phyloP scores from a whole-genome alignment of 139 green algal species.

The Volvox reticuliferus region DNA sequence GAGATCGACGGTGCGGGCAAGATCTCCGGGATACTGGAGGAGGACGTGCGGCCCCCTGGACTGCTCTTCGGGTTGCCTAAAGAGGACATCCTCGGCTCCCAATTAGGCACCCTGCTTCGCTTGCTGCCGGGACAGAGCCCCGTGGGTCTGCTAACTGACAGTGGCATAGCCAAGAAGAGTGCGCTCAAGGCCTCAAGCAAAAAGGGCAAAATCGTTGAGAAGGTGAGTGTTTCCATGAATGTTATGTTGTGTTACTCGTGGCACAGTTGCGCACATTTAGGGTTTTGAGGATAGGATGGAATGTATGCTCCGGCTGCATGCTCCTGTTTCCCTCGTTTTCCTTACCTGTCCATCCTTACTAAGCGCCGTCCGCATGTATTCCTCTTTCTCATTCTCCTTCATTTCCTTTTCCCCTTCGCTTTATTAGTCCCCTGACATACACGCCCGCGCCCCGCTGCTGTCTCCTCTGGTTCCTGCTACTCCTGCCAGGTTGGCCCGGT shows the following conservation, averaged over 20 bases:
- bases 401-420: neutral
- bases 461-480: neutral
- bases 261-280: too few relatives aligned
- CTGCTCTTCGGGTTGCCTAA: slow-evolving; percentile 15
- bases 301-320: too few relatives aligned
- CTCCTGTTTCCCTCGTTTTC: too few relatives aligned
- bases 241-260: too few relatives aligned
- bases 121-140: slow-evolving; percentile 24
- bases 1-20: neutral
- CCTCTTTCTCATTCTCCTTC: neutral
- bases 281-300: too few relatives aligned
- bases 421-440: too few relatives aligned
- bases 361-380: too few relatives aligned
- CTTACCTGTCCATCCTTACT: too few relatives aligned
- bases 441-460: neutral
- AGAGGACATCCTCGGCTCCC: neutral
- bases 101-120: slow-evolving; percentile 1
- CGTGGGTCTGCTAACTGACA: slow-evolving; percentile 18
- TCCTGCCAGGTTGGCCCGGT: slow-evolving; percentile 9
- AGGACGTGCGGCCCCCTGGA: slow-evolving; percentile 10
- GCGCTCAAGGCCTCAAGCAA: slow-evolving; percentile 3
- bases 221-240: neutral
- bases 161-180: slow-evolving; percentile 40
- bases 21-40: neutral
- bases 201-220: neutral